Evolutionary conservation across 225 moss, liverwort and hornwort genomes (phyloP).

Genomic region (Ulota crispa): DNA sequence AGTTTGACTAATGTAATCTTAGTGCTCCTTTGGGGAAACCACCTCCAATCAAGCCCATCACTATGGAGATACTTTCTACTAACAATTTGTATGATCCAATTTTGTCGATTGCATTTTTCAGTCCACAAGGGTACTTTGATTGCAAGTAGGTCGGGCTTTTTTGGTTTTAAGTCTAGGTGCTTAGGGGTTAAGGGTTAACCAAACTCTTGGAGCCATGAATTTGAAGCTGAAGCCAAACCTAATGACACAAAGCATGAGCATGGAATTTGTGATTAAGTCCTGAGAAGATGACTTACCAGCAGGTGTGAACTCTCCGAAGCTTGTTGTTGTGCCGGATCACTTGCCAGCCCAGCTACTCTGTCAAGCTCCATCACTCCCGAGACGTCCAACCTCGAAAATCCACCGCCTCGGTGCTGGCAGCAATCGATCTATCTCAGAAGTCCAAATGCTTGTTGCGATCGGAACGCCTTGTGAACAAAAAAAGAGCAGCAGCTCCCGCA

Average conservation of each 20-base stretch:
- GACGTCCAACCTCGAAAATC: not conserved
- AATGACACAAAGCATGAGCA: not conserved
- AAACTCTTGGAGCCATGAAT: not conserved
- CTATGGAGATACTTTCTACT: too few species aligned
- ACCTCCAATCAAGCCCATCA: too few species aligned
- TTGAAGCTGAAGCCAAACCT: not conserved
- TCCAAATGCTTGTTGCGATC: not conserved
- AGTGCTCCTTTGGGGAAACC: too few species aligned
- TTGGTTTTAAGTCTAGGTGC: too few species aligned
- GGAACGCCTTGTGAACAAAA: not conserved
- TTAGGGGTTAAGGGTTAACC: too few species aligned
- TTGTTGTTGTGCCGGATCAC: slow-evolving; percentile 10
- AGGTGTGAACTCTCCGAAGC: slow-evolving; percentile 41
- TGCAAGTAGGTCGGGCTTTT: too few species aligned
- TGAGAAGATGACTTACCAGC: slow-evolving; percentile 17
- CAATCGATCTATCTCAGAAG: not conserved
- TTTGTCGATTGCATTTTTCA: too few species aligned
- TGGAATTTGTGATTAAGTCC: not conserved
- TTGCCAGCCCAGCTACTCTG: slow-evolving; percentile 3
- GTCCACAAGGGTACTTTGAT: too few species aligned
- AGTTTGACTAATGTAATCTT: too few species aligned
- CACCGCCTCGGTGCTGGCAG: not conserved
- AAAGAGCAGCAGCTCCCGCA: not conserved
- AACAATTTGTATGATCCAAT: too few species aligned
- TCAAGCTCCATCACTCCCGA: slow-evolving; percentile 28